Conservation (phyloP, 1,284 basidiomycete species). For the Rhodotorula sp. region DNA sequence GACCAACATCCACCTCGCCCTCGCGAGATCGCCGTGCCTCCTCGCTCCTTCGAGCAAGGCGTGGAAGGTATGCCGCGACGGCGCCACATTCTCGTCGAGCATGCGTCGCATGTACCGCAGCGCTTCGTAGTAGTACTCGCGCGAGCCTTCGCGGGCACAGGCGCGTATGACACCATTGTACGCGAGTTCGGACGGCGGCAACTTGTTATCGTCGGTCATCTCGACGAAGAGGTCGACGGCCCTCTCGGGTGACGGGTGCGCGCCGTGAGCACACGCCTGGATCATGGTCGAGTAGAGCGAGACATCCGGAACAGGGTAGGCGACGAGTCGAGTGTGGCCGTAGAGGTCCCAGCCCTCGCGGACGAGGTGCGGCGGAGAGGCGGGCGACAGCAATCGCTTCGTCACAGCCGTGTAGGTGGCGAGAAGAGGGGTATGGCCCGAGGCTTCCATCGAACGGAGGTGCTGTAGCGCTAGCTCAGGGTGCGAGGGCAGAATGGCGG, state of each 20-base stretch:
- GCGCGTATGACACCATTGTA: conserved; percentile 81
- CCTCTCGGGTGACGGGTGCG: conserved; percentile 60
- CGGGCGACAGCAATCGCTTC: conserved; percentile 44
- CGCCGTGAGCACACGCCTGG: conserved; percentile 68
- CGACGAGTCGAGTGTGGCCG: conserved; percentile 90
- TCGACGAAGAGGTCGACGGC: conserved; percentile 91
- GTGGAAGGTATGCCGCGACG: conserved; percentile 69
- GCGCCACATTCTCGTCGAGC: conserved; percentile 66
- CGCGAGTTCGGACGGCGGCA: conserved; percentile 65
- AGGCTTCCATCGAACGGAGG: conserved; percentile 48
- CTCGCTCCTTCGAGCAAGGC: conserved; percentile 87
- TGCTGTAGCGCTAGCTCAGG: conserved; percentile 47
- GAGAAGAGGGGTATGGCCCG: conserved; percentile 49
- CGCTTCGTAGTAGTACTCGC: conserved; percentile 68
- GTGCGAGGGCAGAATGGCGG: conserved; percentile 56
- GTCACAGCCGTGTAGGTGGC: conserved; percentile 50
- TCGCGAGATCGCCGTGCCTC: conserved; percentile 73
- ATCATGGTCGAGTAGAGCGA: conserved; percentile 84
- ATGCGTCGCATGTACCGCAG: conserved; percentile 77
- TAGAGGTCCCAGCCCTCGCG: conserved; percentile 91
- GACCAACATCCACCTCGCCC: conserved; percentile 85
- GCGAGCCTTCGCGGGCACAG: conserved; percentile 58
- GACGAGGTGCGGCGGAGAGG: conserved; percentile 48
- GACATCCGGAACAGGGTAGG: conserved; percentile 75
- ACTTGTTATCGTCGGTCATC: conserved; percentile 67